phyloP scores from a whole-genome alignment of 1,284 basidiomycete species.

The Heterobasidion annosum region DNA sequence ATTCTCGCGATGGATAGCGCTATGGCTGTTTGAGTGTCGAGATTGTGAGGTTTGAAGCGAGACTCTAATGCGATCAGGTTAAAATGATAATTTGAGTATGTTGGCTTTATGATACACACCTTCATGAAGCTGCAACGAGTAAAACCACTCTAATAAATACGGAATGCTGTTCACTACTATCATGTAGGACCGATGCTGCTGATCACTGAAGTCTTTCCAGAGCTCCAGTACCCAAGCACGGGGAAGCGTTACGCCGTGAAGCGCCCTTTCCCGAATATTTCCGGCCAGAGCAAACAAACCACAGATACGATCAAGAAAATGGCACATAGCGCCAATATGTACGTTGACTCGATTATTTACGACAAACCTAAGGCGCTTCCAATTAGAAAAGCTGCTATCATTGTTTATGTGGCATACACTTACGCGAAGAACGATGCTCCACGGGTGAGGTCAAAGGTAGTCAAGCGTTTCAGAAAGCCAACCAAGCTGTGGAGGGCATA shows the following conservation, averaged over 20 bases:
- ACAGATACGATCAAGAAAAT: constrained; percentile 5
- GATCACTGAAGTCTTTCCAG: not conserved
- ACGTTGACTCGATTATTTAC: not conserved
- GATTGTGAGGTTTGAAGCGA: not conserved
- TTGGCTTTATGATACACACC: not conserved
- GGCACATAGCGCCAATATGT: constrained; percentile 6
- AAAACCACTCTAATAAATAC: not conserved
- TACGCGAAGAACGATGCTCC: not conserved
- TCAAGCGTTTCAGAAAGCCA: not conserved
- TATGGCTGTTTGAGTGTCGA: not conserved
- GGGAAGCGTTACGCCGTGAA: constrained; percentile 8
- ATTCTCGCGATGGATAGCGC: not conserved
- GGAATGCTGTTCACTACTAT: not conserved
- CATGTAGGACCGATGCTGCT: not conserved
- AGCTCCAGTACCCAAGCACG: constrained; percentile 9
- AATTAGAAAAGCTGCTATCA: not conserved
- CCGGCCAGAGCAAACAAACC: constrained; percentile 6
- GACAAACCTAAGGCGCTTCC: not conserved
- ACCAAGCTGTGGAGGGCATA: constrained; percentile 2
- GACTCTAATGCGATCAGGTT: not conserved
- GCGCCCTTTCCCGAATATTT: not conserved
- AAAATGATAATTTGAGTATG: not conserved
- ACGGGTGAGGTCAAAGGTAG: not conserved
- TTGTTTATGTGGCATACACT: not conserved
- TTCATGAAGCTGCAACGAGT: not conserved